Conservation (phyloP, 2,329 filamentous ascomycete species). For the Penicillium capsulatum region DNA sequence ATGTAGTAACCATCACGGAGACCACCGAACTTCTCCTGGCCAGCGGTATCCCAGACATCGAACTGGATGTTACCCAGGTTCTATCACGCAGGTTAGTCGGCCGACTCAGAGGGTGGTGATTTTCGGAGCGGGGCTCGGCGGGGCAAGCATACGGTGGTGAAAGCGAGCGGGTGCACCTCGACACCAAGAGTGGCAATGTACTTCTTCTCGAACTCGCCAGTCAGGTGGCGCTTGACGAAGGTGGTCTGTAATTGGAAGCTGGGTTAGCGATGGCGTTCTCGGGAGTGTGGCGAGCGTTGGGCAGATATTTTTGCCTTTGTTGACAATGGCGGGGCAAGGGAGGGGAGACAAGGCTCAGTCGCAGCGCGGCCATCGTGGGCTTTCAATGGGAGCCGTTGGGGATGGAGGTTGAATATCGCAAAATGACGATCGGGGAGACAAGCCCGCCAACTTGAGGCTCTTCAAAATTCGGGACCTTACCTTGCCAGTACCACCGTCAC, state of each 20-base stretch:
- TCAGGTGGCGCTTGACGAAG: slow-evolving; percentile 99
- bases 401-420: neutral
- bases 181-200: slow-evolving; percentile 99
- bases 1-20: slow-evolving; percentile 99
- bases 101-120: slow-evolving; percentile 11
- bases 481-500: slow-evolving; percentile 99
- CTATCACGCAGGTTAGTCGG: slow-evolving; percentile 41
- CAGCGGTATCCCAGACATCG: slow-evolving; percentile 98
- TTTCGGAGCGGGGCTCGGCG: slow-evolving; percentile 32
- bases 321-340: slow-evolving; percentile 25
- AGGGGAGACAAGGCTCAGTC: slow-evolving; percentile 8
- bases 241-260: slow-evolving; percentile 67
- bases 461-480: slow-evolving; percentile 51
- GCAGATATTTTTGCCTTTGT: slow-evolving; percentile 27
- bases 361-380: slow-evolving; percentile 7
- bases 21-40: slow-evolving; percentile 99
- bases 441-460: slow-evolving; percentile 5
- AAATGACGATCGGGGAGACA: neutral
- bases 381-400: neutral
- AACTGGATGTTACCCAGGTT: slow-evolving; percentile 97
- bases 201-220: slow-evolving; percentile 99
- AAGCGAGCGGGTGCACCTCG: slow-evolving; percentile 96
- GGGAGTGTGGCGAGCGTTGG: slow-evolving; percentile 18
- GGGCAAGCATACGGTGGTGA: slow-evolving; percentile 91
- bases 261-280: slow-evolving; percentile 24